phyloP scores from a whole-genome alignment of 139 green algal genomes.

The Desmodesmus armatus region DNA sequence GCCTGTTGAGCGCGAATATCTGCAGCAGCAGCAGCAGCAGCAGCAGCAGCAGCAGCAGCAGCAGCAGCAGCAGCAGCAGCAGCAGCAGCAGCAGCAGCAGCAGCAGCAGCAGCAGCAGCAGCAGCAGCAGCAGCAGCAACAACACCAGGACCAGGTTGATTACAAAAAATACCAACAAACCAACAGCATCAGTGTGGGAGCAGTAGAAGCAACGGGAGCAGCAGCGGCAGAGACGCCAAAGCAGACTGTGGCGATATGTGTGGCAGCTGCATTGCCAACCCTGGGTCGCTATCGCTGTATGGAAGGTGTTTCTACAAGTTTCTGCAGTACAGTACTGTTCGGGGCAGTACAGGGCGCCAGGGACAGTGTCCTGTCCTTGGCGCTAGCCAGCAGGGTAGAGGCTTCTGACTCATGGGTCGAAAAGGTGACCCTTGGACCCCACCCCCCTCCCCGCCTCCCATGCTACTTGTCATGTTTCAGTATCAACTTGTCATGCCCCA shows the following conservation, averaged over 20 bases:
- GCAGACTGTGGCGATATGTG: too few relatives aligned
- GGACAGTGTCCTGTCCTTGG: not conserved
- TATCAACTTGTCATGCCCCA: not conserved
- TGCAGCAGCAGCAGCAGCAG: conserved; percentile 46
- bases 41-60: not conserved
- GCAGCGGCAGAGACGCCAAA: not conserved
- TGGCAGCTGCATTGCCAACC: too few relatives aligned
- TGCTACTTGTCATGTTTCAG: not conserved
- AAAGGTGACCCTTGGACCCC: not conserved
- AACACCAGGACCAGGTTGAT: not conserved
- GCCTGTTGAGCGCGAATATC: conserved; percentile 83
- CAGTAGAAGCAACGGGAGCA: not conserved
- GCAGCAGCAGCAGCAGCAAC: not conserved
- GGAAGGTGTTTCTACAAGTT: too few relatives aligned
- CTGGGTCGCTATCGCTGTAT: too few relatives aligned
- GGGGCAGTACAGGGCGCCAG: too few relatives aligned
- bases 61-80: not conserved
- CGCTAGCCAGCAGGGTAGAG: not conserved
- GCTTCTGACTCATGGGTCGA: not conserved
- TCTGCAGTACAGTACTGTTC: too few relatives aligned
- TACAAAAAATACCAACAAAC: not conserved
- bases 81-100: not conserved
- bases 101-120: not conserved
- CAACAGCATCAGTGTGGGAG: not conserved
- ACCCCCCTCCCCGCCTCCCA: not conserved